phyloP scores from a whole-genome alignment of 2,329 filamentous ascomycete genomes.

The Pyrenophora teres region DNA sequence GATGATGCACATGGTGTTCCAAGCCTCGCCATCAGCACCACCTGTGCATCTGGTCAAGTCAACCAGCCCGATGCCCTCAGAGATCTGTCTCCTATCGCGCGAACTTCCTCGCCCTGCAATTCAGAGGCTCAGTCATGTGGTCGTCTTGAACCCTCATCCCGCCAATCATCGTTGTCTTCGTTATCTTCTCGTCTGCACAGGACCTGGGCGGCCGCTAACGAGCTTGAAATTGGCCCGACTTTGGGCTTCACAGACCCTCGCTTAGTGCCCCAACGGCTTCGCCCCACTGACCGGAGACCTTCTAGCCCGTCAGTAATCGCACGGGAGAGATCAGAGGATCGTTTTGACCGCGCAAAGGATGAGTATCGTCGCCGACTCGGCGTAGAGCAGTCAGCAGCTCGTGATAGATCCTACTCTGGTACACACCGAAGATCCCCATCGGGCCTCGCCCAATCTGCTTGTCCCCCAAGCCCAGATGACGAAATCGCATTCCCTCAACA shows the following conservation, averaged over 20 bases:
- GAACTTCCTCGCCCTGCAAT: conserved; percentile 51
- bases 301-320: conserved; percentile 17
- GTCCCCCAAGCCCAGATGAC: conserved; percentile 57
- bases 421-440: conserved; percentile 34
- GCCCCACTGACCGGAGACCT: conserved; percentile 2
- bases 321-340: conserved; percentile 36
- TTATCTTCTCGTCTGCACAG: conserved; percentile 41
- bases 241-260: conserved; percentile 21
- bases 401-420: conserved; percentile 29
- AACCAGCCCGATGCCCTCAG: conserved; percentile 56
- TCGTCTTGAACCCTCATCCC: conserved; percentile 35
- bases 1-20: conserved; percentile 68
- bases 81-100: conserved; percentile 44
- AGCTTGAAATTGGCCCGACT: conserved; percentile 29
- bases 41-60: conserved; percentile 64
- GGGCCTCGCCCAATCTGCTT: conserved; percentile 41
- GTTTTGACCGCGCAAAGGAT: conserved; percentile 46
- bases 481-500: conserved; percentile 34
- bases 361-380: conserved; percentile 46
- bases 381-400: conserved; percentile 36
- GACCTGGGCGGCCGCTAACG: conserved; percentile 30
- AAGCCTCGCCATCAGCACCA: conserved; percentile 66
- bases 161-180: conserved; percentile 49
- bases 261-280: conserved; percentile 1
- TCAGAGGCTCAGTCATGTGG: conserved; percentile 42